Percentiles rank a stretch among this genome's conserved stretches.
phyloP scores from a whole-genome alignment of 2,329 filamentous ascomycete genomes.

The Lanzia echinophila region DNA sequence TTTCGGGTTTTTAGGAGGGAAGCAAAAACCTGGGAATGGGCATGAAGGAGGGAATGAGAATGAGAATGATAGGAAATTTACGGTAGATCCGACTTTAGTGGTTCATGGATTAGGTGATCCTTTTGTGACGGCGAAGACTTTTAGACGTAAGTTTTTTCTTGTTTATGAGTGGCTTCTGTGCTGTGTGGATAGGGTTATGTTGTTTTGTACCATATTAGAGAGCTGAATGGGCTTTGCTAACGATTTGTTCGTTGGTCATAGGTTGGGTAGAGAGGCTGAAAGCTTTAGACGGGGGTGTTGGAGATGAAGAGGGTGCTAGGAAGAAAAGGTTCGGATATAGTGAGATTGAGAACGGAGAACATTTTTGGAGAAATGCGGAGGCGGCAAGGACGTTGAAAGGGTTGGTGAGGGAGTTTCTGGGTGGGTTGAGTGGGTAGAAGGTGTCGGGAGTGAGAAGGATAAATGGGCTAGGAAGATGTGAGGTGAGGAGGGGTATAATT shows the following conservation, averaged over 20 bases:
- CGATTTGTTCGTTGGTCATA: background rate
- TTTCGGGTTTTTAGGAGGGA: slow-evolving; percentile 13
- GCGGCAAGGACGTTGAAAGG: background rate
- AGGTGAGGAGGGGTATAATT: no score
- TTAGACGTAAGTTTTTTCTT: slow-evolving; percentile 35
- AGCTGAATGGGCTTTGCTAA: background rate
- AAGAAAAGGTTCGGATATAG: background rate
- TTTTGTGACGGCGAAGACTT: slow-evolving; percentile 61
- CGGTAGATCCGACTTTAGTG: slow-evolving; percentile 54
- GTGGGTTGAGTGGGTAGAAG: background rate
- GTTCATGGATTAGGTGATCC: slow-evolving; percentile 70
- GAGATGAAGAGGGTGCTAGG: background rate
- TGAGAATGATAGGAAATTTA: slow-evolving; percentile 46
- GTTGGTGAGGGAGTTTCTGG: background rate
- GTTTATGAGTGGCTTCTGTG: no score
- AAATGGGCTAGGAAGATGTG: no score
- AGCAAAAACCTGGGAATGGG: slow-evolving; percentile 9
- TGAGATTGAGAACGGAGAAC: slow-evolving; percentile 2
- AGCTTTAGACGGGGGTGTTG: background rate
- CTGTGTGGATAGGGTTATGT: background rate
- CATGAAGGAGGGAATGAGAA: slow-evolving; percentile 23
- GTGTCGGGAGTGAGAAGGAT: no score
- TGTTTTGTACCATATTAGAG: background rate
- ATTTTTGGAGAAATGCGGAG: slow-evolving; percentile 1
- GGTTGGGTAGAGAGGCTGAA: slow-evolving; percentile 3